Base-by-base conservation (phyloP, 805 yeast species). In the Starmerella gropengiesseri region DNA sequence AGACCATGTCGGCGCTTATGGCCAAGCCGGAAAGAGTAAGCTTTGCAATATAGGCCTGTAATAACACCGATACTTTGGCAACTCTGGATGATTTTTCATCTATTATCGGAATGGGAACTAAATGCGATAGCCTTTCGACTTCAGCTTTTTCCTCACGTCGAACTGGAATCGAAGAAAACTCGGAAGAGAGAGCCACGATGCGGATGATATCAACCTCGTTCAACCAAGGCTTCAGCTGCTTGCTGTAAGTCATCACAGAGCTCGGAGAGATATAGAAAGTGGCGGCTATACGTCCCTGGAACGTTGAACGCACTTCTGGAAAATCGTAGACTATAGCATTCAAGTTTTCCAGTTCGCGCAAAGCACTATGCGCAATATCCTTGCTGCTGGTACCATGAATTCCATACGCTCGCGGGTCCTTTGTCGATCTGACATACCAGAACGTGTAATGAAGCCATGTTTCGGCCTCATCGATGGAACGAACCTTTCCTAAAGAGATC, bases 1-100 rank as follows among this genome's bases (percentile, higher is more conserved):
- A 91, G 3, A 84, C 70, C 95, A 87, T 85, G 64, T 91, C 99
- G 0, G 95, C 77, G 71, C 81, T 76, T 47, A 93, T 62, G 0
- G 96, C 95, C 64, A 84, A 83, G 0, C 97, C 97, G 1, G 81
- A 91, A 14, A 91, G 65, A 8, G 68, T 64, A 19, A 87, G 64
- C 28, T 78, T 63, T 1, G 95, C 81, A n/a, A 91, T 82, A 54
- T 82, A 85, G 0, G 95, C 74, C 56, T 91, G 98, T 11, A 91
- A 63, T 28, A 91, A 60, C 7, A 85, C 74, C 51, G 78, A 85
- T 17, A 83, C 73, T 58, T 91, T 91, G 0, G 94, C 81, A 14
- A 74, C 58, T 0, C 87, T 78, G 45, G 84, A 89, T 34, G 70
- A 75, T 0, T 77, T 63, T 4, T 70, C 61, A 49, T 84, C 95